A percentile compares a stretch with the other conserved stretches of the same genome.
Evolutionary conservation across 345 rosid species (phyloP).

Genomic region (Cardiospermum halicacabum): DNA sequence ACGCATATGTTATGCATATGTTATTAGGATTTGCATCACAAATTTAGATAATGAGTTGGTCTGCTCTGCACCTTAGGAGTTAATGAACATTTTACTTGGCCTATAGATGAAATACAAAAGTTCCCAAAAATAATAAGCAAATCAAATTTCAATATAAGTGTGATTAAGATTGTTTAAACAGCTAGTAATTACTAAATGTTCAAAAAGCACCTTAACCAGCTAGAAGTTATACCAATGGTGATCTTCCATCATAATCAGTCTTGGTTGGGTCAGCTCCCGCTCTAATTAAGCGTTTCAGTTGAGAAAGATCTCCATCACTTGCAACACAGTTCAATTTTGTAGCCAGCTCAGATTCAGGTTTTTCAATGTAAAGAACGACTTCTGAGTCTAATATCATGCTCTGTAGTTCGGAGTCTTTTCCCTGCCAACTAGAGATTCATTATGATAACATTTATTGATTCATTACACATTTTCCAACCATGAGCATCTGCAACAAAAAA

Average conservation of each 20-base stretch:
- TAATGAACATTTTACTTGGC: too few relatives aligned
- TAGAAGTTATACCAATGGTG: slow-evolving; percentile 61
- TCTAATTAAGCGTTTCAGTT: slow-evolving; percentile 50
- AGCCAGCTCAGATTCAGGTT: slow-evolving; percentile 66
- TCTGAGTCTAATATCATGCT: slow-evolving; percentile 60
- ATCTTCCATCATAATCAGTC: slow-evolving; percentile 75
- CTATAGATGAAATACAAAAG: neutral
- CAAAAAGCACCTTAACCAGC: neutral
- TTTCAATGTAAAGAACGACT: slow-evolving; percentile 54
- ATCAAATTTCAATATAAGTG: neutral
- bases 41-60: neutral
- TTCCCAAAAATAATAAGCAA: neutral
- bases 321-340: slow-evolving; percentile 62
- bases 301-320: slow-evolving; percentile 61
- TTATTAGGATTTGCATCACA: neutral
- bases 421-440: slow-evolving; percentile 34
- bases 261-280: slow-evolving; percentile 67
- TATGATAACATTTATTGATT: neutral
- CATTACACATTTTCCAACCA: neutral
- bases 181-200: neutral
- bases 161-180: neutral
- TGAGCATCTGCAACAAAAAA: neutral
- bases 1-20: neutral
- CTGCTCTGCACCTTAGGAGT: neutral
- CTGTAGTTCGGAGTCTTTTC: slow-evolving; percentile 46